Evolutionary conservation across 2,329 filamentous ascomycete species (phyloP).

Genomic region (Colletotrichum plurivorum): DNA sequence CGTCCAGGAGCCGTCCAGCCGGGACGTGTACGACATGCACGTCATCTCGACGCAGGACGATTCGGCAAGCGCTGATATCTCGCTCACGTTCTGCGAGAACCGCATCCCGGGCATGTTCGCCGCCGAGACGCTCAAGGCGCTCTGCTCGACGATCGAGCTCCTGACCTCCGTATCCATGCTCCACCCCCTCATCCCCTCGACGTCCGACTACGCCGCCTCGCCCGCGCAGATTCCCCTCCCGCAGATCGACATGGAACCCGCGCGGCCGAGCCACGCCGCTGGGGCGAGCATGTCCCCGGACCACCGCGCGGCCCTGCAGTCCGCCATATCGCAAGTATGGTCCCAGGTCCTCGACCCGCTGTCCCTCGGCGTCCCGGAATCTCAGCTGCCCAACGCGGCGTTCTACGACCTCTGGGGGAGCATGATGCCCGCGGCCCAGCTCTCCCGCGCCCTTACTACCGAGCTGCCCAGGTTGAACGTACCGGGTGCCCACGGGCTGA

Average conservation of each 20-base stretch:
- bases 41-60: conserved; percentile 57
- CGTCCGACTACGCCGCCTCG: conserved; percentile 55
- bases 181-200: conserved; percentile 61
- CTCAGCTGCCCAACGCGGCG: conserved; percentile 58
- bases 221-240: conserved; percentile 60
- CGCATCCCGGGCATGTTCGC: conserved; percentile 59
- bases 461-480: conserved; percentile 55
- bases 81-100: conserved; percentile 61
- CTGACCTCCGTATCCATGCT: conserved; percentile 63
- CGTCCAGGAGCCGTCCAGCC: conserved; percentile 55
- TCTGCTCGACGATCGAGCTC: conserved; percentile 60
- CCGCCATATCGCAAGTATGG: conserved; percentile 61
- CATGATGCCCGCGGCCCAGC: conserved; percentile 62
- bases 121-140: conserved; percentile 59
- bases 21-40: conserved; percentile 62
- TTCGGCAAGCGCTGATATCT: conserved; percentile 55
- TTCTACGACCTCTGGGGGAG: conserved; percentile 68
- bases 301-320: conserved; percentile 57
- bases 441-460: conserved; percentile 61
- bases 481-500: conserved; percentile 54
- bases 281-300: conserved; percentile 51
- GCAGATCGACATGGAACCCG: conserved; percentile 45
- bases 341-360: conserved; percentile 58
- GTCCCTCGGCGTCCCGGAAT: conserved; percentile 55
- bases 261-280: conserved; percentile 42